Conservation (phyloP, 1,139 yeast species). For the Debaryomycetaceae sp. region DNA sequence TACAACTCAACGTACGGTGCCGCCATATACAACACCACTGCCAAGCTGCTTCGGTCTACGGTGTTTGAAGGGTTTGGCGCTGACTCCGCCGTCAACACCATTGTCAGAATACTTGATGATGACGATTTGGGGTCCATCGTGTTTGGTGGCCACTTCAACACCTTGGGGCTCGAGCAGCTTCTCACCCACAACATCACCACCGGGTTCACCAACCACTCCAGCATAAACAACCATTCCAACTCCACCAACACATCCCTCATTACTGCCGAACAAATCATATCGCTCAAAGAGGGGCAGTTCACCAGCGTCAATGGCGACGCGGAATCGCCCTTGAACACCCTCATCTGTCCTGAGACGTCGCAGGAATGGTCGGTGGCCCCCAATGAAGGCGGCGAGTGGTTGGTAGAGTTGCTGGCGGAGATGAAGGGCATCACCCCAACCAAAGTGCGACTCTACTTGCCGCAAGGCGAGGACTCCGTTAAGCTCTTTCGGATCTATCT, state of each 20-base stretch:
- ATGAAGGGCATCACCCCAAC: conserved; percentile 59
- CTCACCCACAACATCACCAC: conserved; percentile 28
- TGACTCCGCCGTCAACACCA: conserved; percentile 60
- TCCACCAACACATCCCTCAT: conserved; percentile 33
- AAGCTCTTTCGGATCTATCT: conserved; percentile 70
- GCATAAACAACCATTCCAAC: conserved; percentile 18
- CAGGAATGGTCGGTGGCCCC: conserved; percentile 58
- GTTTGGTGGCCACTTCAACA: conserved; percentile 74
- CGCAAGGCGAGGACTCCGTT: conserved; percentile 51
- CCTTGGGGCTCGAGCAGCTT: conserved; percentile 53
- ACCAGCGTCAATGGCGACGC: conserved; percentile 48
- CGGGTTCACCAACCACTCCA: conserved; percentile 17
- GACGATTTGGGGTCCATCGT: conserved; percentile 44
- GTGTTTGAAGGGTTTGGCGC: conserved; percentile 78
- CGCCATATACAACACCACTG: conserved; percentile 57
- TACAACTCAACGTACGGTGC: conserved; percentile 57
- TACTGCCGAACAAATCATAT: conserved; percentile 63
- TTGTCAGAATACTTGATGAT: conserved; percentile 42
- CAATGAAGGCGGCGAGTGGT: conserved; percentile 62
- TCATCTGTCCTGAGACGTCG: conserved; percentile 55
- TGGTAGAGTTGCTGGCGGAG: conserved; percentile 54
- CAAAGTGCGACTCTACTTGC: conserved; percentile 67
- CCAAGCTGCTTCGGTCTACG: conserved; percentile 40
- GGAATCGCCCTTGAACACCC: conserved; percentile 29
- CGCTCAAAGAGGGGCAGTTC: conserved; percentile 60